Conservation (phyloP, 2,329 filamentous ascomycete species). For the Daldinia sp. region DNA sequence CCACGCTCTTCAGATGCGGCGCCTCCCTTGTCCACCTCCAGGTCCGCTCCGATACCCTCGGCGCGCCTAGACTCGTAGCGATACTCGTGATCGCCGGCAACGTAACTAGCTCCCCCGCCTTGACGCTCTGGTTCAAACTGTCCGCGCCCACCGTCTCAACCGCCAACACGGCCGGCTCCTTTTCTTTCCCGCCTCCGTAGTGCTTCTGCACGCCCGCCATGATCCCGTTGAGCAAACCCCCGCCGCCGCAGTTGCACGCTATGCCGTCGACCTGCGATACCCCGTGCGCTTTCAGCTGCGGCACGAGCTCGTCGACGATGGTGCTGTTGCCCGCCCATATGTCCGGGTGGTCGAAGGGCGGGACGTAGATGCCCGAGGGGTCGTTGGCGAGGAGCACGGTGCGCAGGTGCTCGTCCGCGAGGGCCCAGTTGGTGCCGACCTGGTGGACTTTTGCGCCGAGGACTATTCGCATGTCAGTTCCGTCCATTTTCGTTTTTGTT, state of each 20-base stretch:
- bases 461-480: conserved; percentile 40
- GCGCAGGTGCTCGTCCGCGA: conserved; percentile 76
- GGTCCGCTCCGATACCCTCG: conserved; percentile 74
- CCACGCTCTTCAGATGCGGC: conserved; percentile 64
- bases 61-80: conserved; percentile 80
- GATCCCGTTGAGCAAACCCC: conserved; percentile 82
- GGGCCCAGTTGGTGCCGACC: conserved; percentile 74
- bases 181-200: conserved; percentile 20
- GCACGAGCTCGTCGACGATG: conserved; percentile 65
- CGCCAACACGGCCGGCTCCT: conserved; percentile 70
- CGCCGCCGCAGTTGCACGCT: conserved; percentile 83
- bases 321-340: conserved; percentile 75
- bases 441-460: conserved; percentile 78
- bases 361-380: conserved; percentile 67
- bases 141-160: conserved; percentile 83
- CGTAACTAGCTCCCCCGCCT: conserved; percentile 68
- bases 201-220: conserved; percentile 73
- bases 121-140: conserved; percentile 73
- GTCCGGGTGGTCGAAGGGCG: conserved; percentile 76
- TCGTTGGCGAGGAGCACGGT: conserved; percentile 67
- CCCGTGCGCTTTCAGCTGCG: conserved; percentile 56
- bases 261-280: conserved; percentile 69
- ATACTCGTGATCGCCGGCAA: conserved; percentile 79
- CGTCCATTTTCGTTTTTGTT: too few relatives aligned
- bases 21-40: conserved; percentile 71